phyloP scores from a whole-genome alignment of 1,284 basidiomycete species.

The Flammula alnicola region DNA sequence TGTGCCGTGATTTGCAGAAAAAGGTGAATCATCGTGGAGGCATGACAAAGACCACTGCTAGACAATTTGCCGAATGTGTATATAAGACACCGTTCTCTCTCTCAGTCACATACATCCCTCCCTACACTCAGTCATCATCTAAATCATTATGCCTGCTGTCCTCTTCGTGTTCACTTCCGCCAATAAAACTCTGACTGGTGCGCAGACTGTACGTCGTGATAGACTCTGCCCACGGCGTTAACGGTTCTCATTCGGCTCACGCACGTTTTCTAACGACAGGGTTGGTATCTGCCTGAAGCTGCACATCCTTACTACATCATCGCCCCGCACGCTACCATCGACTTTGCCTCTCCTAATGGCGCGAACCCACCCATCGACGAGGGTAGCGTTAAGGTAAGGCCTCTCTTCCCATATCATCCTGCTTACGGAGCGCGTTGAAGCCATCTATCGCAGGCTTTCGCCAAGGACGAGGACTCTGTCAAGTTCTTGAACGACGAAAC shows the following conservation, averaged over 20 bases:
- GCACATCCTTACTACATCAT: constrained; percentile 84
- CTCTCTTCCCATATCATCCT: background rate
- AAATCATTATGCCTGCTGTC: constrained; percentile 46
- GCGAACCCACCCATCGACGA: constrained; percentile 77
- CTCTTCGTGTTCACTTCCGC: constrained; percentile 81
- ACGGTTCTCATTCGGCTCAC: constrained; percentile 2
- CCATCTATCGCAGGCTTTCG: constrained; percentile 48
- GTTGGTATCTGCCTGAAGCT: constrained; percentile 76
- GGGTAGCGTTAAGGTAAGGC: constrained; percentile 53
- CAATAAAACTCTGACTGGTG: constrained; percentile 62
- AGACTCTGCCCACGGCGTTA: background rate
- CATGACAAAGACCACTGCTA: constrained; percentile 5
- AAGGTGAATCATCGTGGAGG: constrained; percentile 4
- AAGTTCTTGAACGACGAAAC: constrained; percentile 68
- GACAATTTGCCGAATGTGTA: background rate
- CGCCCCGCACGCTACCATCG: constrained; percentile 60
- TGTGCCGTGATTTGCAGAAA: background rate
- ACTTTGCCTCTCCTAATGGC: constrained; percentile 74
- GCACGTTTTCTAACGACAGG: constrained; percentile 39
- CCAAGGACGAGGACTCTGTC: constrained; percentile 61
- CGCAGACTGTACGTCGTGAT: constrained; percentile 51
- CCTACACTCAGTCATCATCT: background rate
- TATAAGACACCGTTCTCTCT: background rate
- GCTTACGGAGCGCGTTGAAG: background rate
- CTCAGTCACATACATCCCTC: background rate